Evolutionary conservation across 257 asterid genomes (phyloP).

Genomic region (Solanum piurae): DNA sequence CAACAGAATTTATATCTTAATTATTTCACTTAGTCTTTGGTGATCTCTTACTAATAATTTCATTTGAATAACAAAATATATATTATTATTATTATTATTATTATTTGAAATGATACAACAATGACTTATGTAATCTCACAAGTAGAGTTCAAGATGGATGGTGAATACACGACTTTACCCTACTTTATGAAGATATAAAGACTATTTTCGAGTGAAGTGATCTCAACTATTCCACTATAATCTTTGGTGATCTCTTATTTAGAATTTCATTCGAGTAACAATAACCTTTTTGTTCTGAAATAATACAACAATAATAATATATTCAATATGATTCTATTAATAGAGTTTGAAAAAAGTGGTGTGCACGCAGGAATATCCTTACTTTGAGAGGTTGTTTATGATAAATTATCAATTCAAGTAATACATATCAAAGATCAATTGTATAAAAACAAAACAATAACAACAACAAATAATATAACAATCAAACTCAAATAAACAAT

Average conservation of each 20-base stretch:
- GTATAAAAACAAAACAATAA: neutral
- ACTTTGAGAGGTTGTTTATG: neutral
- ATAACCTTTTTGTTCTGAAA: neutral
- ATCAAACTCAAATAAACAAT: neutral
- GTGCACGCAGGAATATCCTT: neutral
- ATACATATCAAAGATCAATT: neutral
- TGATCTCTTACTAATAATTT: neutral
- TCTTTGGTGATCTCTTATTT: neutral
- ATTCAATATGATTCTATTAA: too few species aligned
- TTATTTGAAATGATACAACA: neutral
- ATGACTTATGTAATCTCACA: neutral
- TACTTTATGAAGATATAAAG: neutral
- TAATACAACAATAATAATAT: too few species aligned
- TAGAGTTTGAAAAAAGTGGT: neutral
- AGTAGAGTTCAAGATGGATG: neutral
- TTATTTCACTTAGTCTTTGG: neutral
- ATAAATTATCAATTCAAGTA: too few species aligned
- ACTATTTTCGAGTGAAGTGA: neutral
- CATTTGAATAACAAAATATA: too few species aligned
- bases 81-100: too few species aligned
- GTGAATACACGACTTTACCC: neutral
- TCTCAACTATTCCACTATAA: neutral
- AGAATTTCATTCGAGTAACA: neutral
- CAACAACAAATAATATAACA: neutral
- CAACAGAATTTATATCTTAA: too few species aligned